These are phyloP conservation scores for Anisogramma anomala DNA, from an alignment of 2,329 filamentous ascomycete genomes.

Conservation along the genomic window DNA sequence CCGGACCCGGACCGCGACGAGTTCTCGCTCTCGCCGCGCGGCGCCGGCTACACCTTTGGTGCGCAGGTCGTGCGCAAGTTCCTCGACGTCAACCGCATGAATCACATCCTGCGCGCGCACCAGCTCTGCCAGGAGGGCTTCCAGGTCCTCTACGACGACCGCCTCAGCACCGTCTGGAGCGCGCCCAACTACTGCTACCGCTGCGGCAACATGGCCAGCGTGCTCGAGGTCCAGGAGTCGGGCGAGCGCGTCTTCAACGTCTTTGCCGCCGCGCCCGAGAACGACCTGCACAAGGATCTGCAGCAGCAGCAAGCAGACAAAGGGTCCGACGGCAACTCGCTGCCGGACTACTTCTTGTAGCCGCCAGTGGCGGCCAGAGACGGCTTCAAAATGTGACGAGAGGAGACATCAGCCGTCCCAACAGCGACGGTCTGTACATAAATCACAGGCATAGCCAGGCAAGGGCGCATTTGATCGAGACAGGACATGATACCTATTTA, in stretches of 20 bases:
- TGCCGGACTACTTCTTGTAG: constrained; percentile 64
- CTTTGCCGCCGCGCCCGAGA: constrained; percentile 92
- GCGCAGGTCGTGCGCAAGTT: constrained; percentile 98
- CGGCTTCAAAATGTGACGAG: too few relatives aligned
- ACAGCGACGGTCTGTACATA: too few relatives aligned
- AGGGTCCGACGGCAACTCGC: constrained; percentile 45
- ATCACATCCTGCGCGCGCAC: constrained; percentile 92
- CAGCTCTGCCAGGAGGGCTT: constrained; percentile 97
- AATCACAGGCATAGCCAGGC: background rate
- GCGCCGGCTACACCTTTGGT: constrained; percentile 94
- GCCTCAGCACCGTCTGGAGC: constrained; percentile 93
- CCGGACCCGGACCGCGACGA: constrained; percentile 96
- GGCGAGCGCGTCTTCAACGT: constrained; percentile 96
- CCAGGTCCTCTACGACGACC: constrained; percentile 91
- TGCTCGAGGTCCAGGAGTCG: constrained; percentile 86
- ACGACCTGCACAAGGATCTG: constrained; percentile 79
- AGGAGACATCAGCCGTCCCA: too few relatives aligned
- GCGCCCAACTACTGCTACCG: constrained; percentile 93
- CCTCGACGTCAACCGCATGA: constrained; percentile 93
- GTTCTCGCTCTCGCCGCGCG: constrained; percentile 85
- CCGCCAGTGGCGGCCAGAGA: too few relatives aligned
- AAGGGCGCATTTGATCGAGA: background rate
- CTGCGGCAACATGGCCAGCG: constrained; percentile 94
- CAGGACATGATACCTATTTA: background rate
- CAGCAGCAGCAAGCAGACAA: constrained; percentile 54